Evolutionary conservation across 129 eudicot genomes (phyloP), one percentile per base, ranked within the genome.

Genomic region (Gnaphalium uliginosum): DNA sequence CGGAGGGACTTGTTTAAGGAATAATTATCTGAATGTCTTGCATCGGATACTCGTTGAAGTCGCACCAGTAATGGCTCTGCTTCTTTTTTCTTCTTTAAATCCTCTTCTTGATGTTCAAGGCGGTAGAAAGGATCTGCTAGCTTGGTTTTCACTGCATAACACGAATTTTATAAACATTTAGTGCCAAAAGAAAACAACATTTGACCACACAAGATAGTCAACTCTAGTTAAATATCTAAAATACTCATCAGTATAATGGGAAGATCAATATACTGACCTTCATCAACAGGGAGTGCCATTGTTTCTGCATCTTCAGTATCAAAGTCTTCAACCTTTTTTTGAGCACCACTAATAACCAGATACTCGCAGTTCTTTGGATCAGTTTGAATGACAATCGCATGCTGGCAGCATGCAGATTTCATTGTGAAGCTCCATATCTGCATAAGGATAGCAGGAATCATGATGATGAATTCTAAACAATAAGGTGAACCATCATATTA

Each of bases 351-450:
- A 6, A 88, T 93, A 6, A 93, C 88, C 77, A 90, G 67, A 78
- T 93, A 93, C 81, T 78, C 86, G 2, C 92, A 86, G 76, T 93
- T 93, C 69, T 93, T 83, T 22, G 98, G 98, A 74, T 93, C 96
- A 0, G 98, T 93, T 67, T 93, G 98, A 69, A 93, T 86, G 33
- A 93, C 96, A 69, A 93, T 93, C 80, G 81, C 89, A 35, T 93
- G 92, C 64, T 69, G 75, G 88, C 98, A 93, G 87, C 98, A 93
- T 60, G 98, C 89, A 29, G 96, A 66, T 78, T 93, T 93, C 98
- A 93, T 90, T 19, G 95, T 60, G 62, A 93, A 93, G 90, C 83
- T 90, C 98, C 98, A 93, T 93, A 93, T 93, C 96, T 93, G 81
- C 79, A 66, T 18, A 74, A 59, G 26, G n/a, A 22, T 64, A 71